These are phyloP conservation scores for Cynara cardunculus DNA, from an alignment of 129 eudicot species.

Conservation along the genomic window DNA sequence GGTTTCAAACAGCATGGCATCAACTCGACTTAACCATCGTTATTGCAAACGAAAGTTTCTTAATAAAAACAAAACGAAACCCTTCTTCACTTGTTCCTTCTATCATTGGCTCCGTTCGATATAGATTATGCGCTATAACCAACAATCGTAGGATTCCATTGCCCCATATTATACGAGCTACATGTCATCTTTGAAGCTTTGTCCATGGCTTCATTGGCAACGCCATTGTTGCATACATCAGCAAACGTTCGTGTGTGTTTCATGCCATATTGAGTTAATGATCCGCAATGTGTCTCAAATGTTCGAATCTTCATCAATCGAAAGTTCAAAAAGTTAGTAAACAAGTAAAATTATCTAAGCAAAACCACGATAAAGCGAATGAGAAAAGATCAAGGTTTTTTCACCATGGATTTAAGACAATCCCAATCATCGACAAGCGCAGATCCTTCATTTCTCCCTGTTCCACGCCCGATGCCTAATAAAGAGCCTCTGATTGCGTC, in stretches of 20 bases:
- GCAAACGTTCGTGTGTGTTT: slow-evolving; percentile 82
- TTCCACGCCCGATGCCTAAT: slow-evolving; percentile 37
- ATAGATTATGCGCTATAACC: slow-evolving; percentile 33
- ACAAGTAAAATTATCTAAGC: background rate
- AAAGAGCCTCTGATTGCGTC: slow-evolving; percentile 33
- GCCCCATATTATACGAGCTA: slow-evolving; percentile 30
- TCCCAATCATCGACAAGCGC: slow-evolving; percentile 68
- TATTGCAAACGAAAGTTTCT: background rate
- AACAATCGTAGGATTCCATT: slow-evolving; percentile 30
- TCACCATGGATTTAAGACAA: slow-evolving; percentile 79
- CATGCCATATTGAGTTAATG: slow-evolving; percentile 81
- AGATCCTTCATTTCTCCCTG: slow-evolving; percentile 14
- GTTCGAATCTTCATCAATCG: slow-evolving; percentile 44
- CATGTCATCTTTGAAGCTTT: slow-evolving; percentile 56
- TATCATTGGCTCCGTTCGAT: background rate
- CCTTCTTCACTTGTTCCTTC: background rate
- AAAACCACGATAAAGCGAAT: background rate
- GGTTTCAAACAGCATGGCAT: background rate
- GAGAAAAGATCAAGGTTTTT: background rate
- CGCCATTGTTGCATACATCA: slow-evolving; percentile 58
- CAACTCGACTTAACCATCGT: background rate
- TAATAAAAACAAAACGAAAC: background rate
- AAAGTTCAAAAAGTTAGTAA: background rate
- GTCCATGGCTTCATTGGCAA: slow-evolving; percentile 40
- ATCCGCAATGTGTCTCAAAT: slow-evolving; percentile 70